phyloP scores from a whole-genome alignment of 768 basidiomycete species.

The Psilocybe azurescens region DNA sequence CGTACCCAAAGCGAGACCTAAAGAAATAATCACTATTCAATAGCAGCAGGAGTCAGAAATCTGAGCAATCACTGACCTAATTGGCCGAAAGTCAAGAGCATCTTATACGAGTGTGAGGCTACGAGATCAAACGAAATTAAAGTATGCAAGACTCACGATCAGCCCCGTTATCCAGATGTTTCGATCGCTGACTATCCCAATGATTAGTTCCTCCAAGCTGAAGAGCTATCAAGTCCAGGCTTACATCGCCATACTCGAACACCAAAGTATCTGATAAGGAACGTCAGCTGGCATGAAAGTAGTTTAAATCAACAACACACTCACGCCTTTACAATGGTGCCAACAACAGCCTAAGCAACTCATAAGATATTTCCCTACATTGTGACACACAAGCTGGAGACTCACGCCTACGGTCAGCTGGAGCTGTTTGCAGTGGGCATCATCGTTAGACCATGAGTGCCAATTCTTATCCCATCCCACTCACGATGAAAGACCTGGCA shows the following conservation, averaged over 20 bases:
- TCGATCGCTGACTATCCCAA: conserved; percentile 54
- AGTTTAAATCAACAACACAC: conserved; percentile 10
- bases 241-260: conserved; percentile 71
- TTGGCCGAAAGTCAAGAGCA: conserved; percentile 53
- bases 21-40: neutral
- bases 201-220: conserved; percentile 4
- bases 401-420: conserved; percentile 52
- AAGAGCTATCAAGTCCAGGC: conserved; percentile 16
- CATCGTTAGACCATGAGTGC: neutral
- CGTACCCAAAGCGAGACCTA: conserved; percentile 47
- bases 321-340: conserved; percentile 58
- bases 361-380: neutral
- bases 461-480: conserved; percentile 21
- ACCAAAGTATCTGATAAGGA: conserved; percentile 50
- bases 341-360: conserved; percentile 53
- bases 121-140: neutral
- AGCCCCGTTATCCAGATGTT: conserved; percentile 58
- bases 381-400: neutral
- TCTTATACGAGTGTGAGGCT: conserved; percentile 32
- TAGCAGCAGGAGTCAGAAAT: neutral
- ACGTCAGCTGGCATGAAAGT: conserved; percentile 29
- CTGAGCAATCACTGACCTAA: conserved; percentile 40
- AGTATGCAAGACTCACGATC: conserved; percentile 46
- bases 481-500: conserved; percentile 56
- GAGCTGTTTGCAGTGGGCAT: conserved; percentile 33